A percentile compares a stretch with the other conserved stretches of the same genome.
Evolutionary conservation across 169 alveolate genomes (phyloP).

Genomic region (Eimeria acervulina): DNA sequence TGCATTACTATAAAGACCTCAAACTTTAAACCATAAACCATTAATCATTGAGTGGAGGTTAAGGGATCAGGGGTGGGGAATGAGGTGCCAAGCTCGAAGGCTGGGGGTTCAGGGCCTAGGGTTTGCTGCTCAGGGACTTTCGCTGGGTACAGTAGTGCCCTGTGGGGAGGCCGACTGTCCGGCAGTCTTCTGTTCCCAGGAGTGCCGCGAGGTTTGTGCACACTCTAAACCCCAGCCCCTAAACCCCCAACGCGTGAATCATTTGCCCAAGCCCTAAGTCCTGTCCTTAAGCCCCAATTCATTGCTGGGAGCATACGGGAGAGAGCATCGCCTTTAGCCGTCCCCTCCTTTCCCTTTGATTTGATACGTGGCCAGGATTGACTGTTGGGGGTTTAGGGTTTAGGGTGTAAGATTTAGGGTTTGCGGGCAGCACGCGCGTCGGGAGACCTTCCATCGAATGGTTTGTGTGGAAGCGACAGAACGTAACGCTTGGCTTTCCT

Average conservation of each 20-base stretch:
- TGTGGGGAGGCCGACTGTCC: constrained; percentile 64
- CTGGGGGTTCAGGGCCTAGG: background rate
- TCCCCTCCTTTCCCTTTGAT: too few relatives aligned
- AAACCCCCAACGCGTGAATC: background rate
- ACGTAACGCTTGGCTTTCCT: background rate
- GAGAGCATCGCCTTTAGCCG: too few relatives aligned
- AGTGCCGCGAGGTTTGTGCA: constrained; percentile 46
- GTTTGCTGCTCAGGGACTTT: constrained; percentile 55
- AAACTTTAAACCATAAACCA: background rate
- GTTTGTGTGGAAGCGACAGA: constrained; percentile 52
- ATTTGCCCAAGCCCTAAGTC: background rate
- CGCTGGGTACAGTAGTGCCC: constrained; percentile 9
- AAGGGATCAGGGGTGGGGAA: background rate
- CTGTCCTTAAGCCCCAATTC: background rate
- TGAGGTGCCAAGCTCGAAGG: background rate
- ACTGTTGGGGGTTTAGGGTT: background rate
- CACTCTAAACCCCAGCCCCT: background rate
- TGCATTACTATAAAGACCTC: background rate
- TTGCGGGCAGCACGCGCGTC: constrained; percentile 50
- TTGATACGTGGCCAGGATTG: too few relatives aligned
- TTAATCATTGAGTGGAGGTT: background rate
- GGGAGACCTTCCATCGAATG: constrained; percentile 58
- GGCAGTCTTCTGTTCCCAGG: constrained; percentile 60
- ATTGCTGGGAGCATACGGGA: too few relatives aligned
- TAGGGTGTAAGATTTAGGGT: constrained; percentile 3